phyloP scores from a whole-genome alignment of 768 basidiomycete species.

The Rhodotorula babjevae region DNA sequence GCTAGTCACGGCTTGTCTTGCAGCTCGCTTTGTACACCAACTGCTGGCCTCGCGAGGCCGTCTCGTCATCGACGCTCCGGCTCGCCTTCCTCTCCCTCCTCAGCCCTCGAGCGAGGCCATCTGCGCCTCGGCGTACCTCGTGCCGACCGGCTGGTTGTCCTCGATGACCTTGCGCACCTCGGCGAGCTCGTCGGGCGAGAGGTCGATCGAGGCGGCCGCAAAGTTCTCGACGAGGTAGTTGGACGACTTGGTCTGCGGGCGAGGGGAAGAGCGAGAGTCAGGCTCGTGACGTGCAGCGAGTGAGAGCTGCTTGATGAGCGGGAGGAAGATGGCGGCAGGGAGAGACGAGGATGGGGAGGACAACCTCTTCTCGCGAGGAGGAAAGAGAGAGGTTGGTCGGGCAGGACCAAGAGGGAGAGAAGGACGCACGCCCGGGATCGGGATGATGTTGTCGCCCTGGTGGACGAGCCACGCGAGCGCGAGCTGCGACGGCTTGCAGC shows the following conservation, averaged over 20 bases:
- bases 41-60: too few species aligned
- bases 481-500: slow-evolving; percentile 48
- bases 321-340: too few species aligned
- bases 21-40: too few species aligned
- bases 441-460: slow-evolving; percentile 43
- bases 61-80: too few species aligned
- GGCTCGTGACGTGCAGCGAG: too few species aligned
- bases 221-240: slow-evolving; percentile 55
- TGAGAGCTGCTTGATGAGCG: too few species aligned
- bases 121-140: slow-evolving; percentile 45
- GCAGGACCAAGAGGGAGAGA: slow-evolving; percentile 30
- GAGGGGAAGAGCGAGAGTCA: too few species aligned
- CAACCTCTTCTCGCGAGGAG: background rate
- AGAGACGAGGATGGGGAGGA: too few species aligned
- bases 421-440: slow-evolving; percentile 42
- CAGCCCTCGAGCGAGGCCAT: background rate
- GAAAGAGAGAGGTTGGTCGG: background rate
- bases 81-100: background rate
- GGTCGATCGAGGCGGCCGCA: slow-evolving; percentile 49
- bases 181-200: slow-evolving; percentile 50
- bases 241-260: slow-evolving; percentile 45
- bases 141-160: slow-evolving; percentile 48
- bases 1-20: too few species aligned
- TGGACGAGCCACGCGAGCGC: slow-evolving; percentile 49
- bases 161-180: slow-evolving; percentile 51